Percentiles rank a stretch among this genome's conserved stretches.
phyloP scores from a whole-genome alignment of 129 eudicot genomes.

The Oenanthe sinensis region DNA sequence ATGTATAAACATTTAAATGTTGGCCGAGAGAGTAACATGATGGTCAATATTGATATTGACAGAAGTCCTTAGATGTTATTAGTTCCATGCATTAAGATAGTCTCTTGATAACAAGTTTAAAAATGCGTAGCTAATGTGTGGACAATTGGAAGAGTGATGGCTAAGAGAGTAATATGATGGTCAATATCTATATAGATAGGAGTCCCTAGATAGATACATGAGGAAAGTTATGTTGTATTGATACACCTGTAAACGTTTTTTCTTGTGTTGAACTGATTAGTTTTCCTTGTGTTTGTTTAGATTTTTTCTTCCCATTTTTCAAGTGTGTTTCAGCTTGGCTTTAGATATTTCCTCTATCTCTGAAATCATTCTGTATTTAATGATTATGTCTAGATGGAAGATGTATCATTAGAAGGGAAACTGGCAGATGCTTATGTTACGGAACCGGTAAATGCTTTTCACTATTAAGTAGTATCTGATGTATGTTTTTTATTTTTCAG shows the following conservation, averaged over 20 bases:
- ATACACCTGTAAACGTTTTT: background rate
- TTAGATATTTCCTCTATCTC: background rate
- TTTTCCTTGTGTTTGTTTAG: background rate
- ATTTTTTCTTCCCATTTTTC: background rate
- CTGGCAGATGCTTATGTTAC: constrained; percentile 15
- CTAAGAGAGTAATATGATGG: too few species aligned
- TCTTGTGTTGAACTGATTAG: background rate
- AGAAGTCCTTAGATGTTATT: too few species aligned
- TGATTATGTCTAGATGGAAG: constrained; percentile 22
- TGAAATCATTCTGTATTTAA: background rate
- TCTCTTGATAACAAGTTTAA: too few species aligned
- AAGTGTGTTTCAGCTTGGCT: background rate
- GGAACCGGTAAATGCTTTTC: constrained; percentile 42
- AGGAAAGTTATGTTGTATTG: background rate
- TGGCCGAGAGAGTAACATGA: background rate
- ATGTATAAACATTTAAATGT: background rate
- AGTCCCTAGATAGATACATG: background rate
- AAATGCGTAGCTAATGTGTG: too few species aligned
- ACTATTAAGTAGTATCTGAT: background rate
- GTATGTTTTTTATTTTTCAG: too few species aligned
- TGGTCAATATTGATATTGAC: background rate
- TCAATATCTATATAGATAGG: too few species aligned
- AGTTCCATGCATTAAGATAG: too few species aligned
- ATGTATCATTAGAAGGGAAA: constrained; percentile 14
- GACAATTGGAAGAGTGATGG: too few species aligned